Evolutionary conservation across 1,284 basidiomycete species (phyloP).

Genomic region (Fomes fomentarius): DNA sequence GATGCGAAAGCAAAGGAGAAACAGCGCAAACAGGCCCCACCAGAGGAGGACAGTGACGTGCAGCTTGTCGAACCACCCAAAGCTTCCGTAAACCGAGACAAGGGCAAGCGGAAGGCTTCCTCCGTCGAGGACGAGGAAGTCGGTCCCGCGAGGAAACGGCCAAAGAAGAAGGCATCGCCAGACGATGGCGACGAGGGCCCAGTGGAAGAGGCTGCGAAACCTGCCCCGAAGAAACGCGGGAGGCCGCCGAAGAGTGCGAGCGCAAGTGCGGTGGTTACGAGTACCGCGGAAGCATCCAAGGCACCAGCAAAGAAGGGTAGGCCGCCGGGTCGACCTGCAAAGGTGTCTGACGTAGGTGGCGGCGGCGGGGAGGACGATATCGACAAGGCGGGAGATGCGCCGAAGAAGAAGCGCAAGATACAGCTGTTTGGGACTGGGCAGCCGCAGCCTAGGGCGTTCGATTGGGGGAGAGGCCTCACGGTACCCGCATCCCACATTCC

Average conservation of each 20-base stretch:
- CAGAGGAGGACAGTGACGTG: slow-evolving; percentile 21
- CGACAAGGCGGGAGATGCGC: slow-evolving; percentile 27
- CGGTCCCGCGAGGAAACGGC: slow-evolving; percentile 9
- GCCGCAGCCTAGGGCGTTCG: slow-evolving; percentile 43
- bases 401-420: slow-evolving; percentile 67
- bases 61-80: slow-evolving; percentile 14
- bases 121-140: slow-evolving; percentile 11
- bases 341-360: slow-evolving; percentile 1
- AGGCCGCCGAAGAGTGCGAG: slow-evolving; percentile 12
- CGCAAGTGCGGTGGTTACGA: neutral
- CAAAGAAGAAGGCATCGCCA: slow-evolving; percentile 8
- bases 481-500: too few species aligned
- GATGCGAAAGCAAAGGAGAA: slow-evolving; percentile 25
- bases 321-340: slow-evolving; percentile 2
- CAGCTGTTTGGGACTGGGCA: slow-evolving; percentile 52
- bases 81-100: slow-evolving; percentile 13
- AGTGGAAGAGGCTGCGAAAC: slow-evolving; percentile 4
- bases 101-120: slow-evolving; percentile 38
- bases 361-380: slow-evolving; percentile 12
- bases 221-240: slow-evolving; percentile 16
- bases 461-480: slow-evolving; percentile 39
- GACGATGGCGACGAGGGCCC: slow-evolving; percentile 6
- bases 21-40: slow-evolving; percentile 24
- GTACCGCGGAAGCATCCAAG: neutral
- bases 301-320: slow-evolving; percentile 6